Base-by-base conservation (phyloP, 2,329 filamentous ascomycete species). In the Cytospora mali region DNA sequence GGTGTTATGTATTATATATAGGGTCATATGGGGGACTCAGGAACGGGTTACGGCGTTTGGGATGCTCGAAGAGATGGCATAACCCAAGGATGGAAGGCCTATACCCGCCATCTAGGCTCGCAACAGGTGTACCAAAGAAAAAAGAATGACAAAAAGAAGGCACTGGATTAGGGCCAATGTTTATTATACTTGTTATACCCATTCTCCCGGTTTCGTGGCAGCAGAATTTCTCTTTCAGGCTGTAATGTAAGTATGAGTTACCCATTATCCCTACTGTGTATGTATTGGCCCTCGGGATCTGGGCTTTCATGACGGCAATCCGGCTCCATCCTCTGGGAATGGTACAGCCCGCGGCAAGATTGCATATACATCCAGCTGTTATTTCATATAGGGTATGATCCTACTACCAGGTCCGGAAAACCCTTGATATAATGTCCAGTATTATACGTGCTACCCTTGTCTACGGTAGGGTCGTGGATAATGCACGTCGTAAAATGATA, bases 1-100 rank as follows among this genome's bases (percentile, higher is more conserved):
- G 42, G 9, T 23, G 9, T 48, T 27, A 49, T 65, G 42, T 52
- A 58, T 66, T 54, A 29, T 54, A 55, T 54, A 55, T 58, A 53
- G 31, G 28, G 6, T 60, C 39, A 48, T 31, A 33, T 42, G 42
- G 46, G 35, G 27, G 52, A n/a, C n/a, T 46, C 18, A 21, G n/a
- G 50, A 28, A 35, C 28, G 28, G 53, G 29, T 18, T n/a, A 39
- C 35, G 58, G 58, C 58, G 58, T 60, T 60, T 28, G 27, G 39
- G 50, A 52, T n/a, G 31, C 27, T 51, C 52, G 27, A 39, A 28
- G 33, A 33, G 25, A 59, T 46, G 27, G 57, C 57, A 53, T 28
- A 53, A 27, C 35, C 25, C 27, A 48, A 9, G 16, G 35, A 48
- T 60, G 35, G 27, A 18, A 21, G 42, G 42, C n/a, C 9, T 13